These are phyloP conservation scores for Ustulina deusta DNA, from an alignment of 2,329 filamentous ascomycete genomes.

Conservation along the genomic window DNA sequence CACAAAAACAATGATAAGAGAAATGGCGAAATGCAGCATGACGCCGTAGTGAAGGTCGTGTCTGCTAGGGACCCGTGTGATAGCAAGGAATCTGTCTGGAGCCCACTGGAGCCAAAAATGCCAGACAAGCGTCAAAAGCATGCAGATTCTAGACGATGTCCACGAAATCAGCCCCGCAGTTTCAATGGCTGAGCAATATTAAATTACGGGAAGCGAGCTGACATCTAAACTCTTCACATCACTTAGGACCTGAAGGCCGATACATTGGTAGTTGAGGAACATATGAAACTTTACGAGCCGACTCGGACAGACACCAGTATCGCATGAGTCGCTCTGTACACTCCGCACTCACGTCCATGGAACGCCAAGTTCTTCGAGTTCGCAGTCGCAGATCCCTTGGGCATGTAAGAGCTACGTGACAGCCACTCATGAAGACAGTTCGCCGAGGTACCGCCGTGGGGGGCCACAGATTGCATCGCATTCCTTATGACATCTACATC, in stretches of 20 bases:
- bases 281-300: slow-evolving; percentile 26
- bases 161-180: slow-evolving; percentile 21
- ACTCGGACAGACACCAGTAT: slow-evolving; percentile 11
- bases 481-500: slow-evolving; percentile 16
- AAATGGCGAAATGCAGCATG: slow-evolving; percentile 19
- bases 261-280: slow-evolving; percentile 26
- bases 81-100: slow-evolving; percentile 36
- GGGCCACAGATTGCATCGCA: slow-evolving; percentile 13
- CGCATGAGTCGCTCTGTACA: slow-evolving; percentile 12
- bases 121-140: slow-evolving; percentile 46
- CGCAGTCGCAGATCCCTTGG: not conserved
- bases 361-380: slow-evolving; percentile 6
- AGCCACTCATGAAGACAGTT: slow-evolving; percentile 20
- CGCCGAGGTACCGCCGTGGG: not conserved
- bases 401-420: slow-evolving; percentile 19
- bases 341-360: slow-evolving; percentile 13
- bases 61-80: slow-evolving; percentile 31
- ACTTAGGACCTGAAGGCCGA: slow-evolving; percentile 38
- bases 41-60: slow-evolving; percentile 33
- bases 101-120: slow-evolving; percentile 42
- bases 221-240: slow-evolving; percentile 29
- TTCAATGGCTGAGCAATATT: slow-evolving; percentile 7
- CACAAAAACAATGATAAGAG: slow-evolving; percentile 38
- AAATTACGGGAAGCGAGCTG: slow-evolving; percentile 30
- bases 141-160: slow-evolving; percentile 33